Base-by-base conservation (phyloP, 2,329 filamentous ascomycete genomes). In the Cladosporium colombiae region DNA sequence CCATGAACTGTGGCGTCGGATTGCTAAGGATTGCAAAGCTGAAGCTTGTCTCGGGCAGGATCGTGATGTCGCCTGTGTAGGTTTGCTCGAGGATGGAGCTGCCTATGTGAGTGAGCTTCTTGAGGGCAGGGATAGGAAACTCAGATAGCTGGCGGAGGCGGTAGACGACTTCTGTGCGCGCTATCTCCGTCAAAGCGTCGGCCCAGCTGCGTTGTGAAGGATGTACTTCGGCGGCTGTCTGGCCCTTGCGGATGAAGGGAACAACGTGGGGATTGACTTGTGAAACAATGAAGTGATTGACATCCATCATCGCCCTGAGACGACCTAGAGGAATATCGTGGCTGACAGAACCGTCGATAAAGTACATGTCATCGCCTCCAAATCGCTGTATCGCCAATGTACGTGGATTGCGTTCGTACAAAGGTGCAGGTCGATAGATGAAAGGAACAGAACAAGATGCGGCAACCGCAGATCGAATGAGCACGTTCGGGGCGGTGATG, bases 251-350 rank as follows among this genome's bases (percentile, higher is more conserved):
- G 18, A 97, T 81, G 73, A 98, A 97, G 0, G 92, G 92, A 0
- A 96, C 87, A 10, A 97, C 91, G 72, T 98, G 94, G 0, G 94
- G 94, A 73, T 98, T 98, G 60, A 97, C 93, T 76, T 98, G 94
- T 0, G 93, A 97, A 21, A 97, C 94, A 70, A 98, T 97, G 75
- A 97, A 97, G 76, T 97, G 94, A 74, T 97, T 97, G 75, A 97
- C 93, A 74, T 97, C 97, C 82, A 97, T 97, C 90, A 97, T 93
- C 74, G 97, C 93, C 0, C 93, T 89, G 18, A 98, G 83, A 1
- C 92, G 87, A 23, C 90, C 92, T 88, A 96, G 96, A 1, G 94
- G 94, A 2, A 98, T 82, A 76, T 98, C 94, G 67, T 95, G 95
- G 75, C 97, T 93, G 25, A 98, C 92, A 0, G 93, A 97, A 0